A percentile compares a stretch with the other conserved stretches of the same genome.
Conservation (phyloP, 1,284 basidiomycete genomes). For the Ustilago cynodontis region DNA sequence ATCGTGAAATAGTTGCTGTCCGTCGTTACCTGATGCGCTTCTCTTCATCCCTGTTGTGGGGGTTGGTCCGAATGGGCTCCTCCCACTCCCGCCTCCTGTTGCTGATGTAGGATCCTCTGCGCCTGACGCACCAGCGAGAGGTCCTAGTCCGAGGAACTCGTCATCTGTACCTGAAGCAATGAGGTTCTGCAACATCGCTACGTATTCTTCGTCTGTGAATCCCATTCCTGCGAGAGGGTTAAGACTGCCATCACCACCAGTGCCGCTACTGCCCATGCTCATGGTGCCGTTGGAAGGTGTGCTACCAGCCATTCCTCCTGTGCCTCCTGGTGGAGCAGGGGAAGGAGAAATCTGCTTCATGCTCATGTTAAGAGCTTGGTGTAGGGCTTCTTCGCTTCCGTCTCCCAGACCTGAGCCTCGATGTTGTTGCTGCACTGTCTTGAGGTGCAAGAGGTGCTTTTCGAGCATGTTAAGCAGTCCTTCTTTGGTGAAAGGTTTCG, state of each 20-base stretch:
- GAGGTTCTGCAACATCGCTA: constrained; percentile 65
- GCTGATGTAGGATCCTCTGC: not conserved
- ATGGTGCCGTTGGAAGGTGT: constrained; percentile 3
- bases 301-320: not conserved
- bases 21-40: not conserved
- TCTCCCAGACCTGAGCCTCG: constrained; percentile 4
- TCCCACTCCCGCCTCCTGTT: not conserved
- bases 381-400: not conserved
- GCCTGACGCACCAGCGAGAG: not conserved
- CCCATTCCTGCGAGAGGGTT: constrained; percentile 65
- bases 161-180: constrained; percentile 60
- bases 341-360: constrained; percentile 13
- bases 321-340: constrained; percentile 1
- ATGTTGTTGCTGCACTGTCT: constrained; percentile 78
- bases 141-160: constrained; percentile 17
- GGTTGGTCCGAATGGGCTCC: not conserved
- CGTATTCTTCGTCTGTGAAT: constrained; percentile 65
- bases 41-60: constrained; percentile 1
- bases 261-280: constrained; percentile 7
- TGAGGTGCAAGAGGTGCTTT: constrained; percentile 94
- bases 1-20: not conserved
- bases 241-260: constrained; percentile 28
- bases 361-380: constrained; percentile 1
- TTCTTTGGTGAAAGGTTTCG: constrained; percentile 95
- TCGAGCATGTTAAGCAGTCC: constrained; percentile 91